These are phyloP conservation scores for Balansia obtecta DNA, from an alignment of 2,329 filamentous ascomycete genomes.

Conservation along the genomic window DNA sequence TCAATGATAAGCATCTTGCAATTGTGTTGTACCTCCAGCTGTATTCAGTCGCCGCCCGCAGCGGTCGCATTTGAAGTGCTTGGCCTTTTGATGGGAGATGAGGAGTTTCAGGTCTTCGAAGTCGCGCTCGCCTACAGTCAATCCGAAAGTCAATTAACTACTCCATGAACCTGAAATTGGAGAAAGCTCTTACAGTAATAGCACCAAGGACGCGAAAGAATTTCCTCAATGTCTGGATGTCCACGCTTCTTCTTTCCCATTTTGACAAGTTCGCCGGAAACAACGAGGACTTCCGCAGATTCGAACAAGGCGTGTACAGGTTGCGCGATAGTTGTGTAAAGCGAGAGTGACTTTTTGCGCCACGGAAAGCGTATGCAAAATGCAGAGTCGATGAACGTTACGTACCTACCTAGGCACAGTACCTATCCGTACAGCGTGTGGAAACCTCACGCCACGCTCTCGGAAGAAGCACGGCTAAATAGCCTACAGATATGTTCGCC, in stretches of 20 bases:
- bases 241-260: conserved; percentile 90
- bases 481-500: too few relatives aligned
- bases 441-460: background rate
- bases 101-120: conserved; percentile 96
- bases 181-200: conserved; percentile 63
- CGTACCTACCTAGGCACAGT: too few relatives aligned
- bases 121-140: conserved; percentile 64
- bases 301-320: background rate
- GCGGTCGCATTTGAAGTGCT: conserved; percentile 95
- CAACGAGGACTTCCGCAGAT: background rate
- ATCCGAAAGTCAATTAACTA: conserved; percentile 13
- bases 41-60: conserved; percentile 85
- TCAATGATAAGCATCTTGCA: background rate
- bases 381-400: background rate
- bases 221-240: conserved; percentile 76
- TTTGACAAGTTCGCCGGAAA: conserved; percentile 5
- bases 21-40: conserved; percentile 57
- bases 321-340: too few relatives aligned
- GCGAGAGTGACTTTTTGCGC: background rate
- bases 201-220: conserved; percentile 84
- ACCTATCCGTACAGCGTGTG: too few relatives aligned
- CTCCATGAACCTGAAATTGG: background rate
- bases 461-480: conserved; percentile 16
- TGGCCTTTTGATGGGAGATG: conserved; percentile 96
- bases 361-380: background rate